Conservation (phyloP, 2,329 filamentous ascomycete genomes). For the Parastagonospora nodorum region DNA sequence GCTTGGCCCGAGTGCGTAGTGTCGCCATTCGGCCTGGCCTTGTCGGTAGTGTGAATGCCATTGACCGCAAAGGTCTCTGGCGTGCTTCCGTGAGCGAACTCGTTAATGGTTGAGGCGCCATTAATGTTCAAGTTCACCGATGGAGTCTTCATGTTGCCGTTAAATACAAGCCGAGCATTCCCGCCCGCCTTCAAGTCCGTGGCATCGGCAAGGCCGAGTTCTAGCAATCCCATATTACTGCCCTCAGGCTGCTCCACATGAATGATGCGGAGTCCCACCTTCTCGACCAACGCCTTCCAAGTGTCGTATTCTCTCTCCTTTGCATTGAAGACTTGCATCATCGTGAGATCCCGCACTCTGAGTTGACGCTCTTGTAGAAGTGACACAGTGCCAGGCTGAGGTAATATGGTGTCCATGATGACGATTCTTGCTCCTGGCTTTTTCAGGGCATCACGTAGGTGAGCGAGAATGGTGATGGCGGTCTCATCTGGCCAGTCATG, state of each 20-base stretch:
- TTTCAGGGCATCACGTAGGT: not conserved
- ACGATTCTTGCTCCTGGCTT: not conserved
- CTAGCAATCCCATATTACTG: constrained; percentile 1
- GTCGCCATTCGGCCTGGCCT: no score
- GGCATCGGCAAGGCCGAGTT: not conserved
- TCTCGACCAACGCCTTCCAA: not conserved
- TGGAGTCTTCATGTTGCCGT: not conserved
- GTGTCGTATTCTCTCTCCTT: constrained; percentile 2
- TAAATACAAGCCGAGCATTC: not conserved
- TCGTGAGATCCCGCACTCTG: constrained; percentile 1
- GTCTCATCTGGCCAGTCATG: constrained; percentile 43
- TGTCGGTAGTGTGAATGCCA: no score
- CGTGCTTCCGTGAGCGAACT: no score
- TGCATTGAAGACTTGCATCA: constrained; percentile 4
- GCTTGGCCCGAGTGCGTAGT: no score
- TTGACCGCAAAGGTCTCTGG: no score
- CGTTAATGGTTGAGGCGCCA: no score
- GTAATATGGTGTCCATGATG: constrained; percentile 3
- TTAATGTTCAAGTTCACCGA: not conserved
- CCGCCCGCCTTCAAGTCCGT: not conserved
- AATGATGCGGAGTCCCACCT: not conserved
- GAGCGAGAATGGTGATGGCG: constrained; percentile 25
- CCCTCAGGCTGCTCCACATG: not conserved
- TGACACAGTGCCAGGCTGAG: constrained; percentile 1
- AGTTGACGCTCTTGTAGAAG: not conserved